Percentiles rank a stretch among this genome's conserved stretches.
These are phyloP conservation scores for Penicillium digitatum DNA, from an alignment of 2,329 filamentous ascomycete species.

Conservation along the genomic window DNA sequence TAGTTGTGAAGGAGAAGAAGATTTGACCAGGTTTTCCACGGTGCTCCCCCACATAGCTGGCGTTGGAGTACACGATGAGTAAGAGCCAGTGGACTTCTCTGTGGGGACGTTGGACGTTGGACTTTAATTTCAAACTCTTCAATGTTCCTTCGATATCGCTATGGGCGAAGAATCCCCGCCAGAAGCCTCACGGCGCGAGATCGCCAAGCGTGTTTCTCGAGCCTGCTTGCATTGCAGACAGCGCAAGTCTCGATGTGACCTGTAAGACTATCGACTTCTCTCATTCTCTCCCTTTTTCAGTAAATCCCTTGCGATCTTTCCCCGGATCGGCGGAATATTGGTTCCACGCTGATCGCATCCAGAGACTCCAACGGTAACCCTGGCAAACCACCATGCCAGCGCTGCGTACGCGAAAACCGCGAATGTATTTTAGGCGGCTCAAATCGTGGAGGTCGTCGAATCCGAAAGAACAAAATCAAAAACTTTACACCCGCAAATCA, in stretches of 20 bases:
- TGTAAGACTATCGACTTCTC: slow-evolving; percentile 39
- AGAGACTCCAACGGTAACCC: slow-evolving; percentile 2
- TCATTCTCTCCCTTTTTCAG: neutral
- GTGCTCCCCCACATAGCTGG: neutral
- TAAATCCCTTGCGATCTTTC: neutral
- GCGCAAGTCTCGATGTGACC: slow-evolving; percentile 50
- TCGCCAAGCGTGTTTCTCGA: slow-evolving; percentile 46
- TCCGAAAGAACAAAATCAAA: slow-evolving; percentile 51
- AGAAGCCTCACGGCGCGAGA: slow-evolving; percentile 11
- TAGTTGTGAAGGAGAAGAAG: too few relatives aligned
- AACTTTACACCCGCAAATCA: slow-evolving; percentile 30
- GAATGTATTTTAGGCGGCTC: slow-evolving; percentile 58
- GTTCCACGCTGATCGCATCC: slow-evolving; percentile 19
- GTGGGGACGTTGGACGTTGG: slow-evolving; percentile 6
- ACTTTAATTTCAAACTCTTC: neutral
- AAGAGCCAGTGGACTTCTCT: slow-evolving; percentile 11
- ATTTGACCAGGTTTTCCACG: too few relatives aligned
- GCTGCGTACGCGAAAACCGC: slow-evolving; percentile 55
- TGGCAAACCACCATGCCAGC: slow-evolving; percentile 53
- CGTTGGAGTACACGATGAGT: slow-evolving; percentile 7
- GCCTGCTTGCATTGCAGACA: slow-evolving; percentile 49
- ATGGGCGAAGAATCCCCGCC: slow-evolving; percentile 8
- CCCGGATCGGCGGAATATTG: slow-evolving; percentile 12
- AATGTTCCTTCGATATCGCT: neutral
- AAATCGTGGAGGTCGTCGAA: slow-evolving; percentile 56